A percentile compares a stretch with the other conserved stretches of the same genome.
phyloP scores from a whole-genome alignment of 75 land plant genomes.

The Selaginella moellendorffii region DNA sequence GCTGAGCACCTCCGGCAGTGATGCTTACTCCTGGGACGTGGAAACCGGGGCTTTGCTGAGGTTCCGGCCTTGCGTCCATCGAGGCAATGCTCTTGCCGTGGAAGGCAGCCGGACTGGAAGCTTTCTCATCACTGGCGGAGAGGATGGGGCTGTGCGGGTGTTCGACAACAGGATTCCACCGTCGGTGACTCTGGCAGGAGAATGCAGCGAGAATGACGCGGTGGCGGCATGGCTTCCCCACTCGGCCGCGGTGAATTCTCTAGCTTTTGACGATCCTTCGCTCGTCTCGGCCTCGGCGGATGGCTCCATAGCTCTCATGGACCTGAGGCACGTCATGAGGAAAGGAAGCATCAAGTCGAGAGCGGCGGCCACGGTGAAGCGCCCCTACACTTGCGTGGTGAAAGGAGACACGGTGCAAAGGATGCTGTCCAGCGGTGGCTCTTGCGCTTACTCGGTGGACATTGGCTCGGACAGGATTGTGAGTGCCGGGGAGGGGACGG shows the following conservation, averaged over 20 bases:
- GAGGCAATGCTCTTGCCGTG: constrained; percentile 50
- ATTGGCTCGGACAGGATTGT: constrained; percentile 82
- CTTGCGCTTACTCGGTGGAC: constrained; percentile 52
- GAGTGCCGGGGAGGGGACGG: constrained; percentile 78
- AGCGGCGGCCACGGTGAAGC: constrained; percentile 7
- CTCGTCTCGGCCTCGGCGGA: constrained; percentile 86
- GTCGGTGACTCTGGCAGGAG: neutral
- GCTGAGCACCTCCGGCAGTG: constrained; percentile 63
- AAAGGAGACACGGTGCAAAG: constrained; percentile 56
- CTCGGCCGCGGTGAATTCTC: constrained; percentile 50
- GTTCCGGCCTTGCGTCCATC: constrained; percentile 40
- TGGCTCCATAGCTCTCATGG: constrained; percentile 76
- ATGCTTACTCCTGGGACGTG: constrained; percentile 68
- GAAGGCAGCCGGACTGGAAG: constrained; percentile 62
- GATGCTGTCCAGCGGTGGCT: constrained; percentile 57
- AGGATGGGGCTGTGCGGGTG: constrained; percentile 93
- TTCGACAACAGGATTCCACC: constrained; percentile 32
- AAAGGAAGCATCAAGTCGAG: constrained; percentile 13
- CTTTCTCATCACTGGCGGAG: constrained; percentile 80
- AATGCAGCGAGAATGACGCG: constrained; percentile 32
- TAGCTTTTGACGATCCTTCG: constrained; percentile 98
- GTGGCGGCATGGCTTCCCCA: constrained; percentile 81
- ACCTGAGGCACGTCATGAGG: constrained; percentile 61
- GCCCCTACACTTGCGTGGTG: neutral
- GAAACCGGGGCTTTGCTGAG: constrained; percentile 29